Conservation (phyloP, 1,139 yeast genomes). For the Arxiozyma slooffiae region DNA sequence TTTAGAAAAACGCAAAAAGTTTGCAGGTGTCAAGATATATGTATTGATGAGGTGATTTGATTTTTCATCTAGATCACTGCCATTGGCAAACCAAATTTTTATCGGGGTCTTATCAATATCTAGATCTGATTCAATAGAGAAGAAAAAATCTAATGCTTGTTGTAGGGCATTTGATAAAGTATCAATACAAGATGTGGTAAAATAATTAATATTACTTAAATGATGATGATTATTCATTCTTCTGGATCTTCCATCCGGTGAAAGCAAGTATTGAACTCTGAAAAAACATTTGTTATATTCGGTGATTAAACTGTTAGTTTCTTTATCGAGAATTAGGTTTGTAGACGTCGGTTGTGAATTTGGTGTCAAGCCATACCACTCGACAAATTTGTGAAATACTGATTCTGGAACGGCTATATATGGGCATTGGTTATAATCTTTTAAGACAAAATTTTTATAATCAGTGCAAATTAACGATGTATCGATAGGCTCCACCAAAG, state of each 20-base stretch:
- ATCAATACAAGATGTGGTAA: slow-evolving; percentile 18
- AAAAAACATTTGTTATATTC: slow-evolving; percentile 48
- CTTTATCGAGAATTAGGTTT: slow-evolving; percentile 34
- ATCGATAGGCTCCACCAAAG: slow-evolving; percentile 32
- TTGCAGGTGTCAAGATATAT: slow-evolving; percentile 25
- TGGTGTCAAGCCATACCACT: slow-evolving; percentile 47
- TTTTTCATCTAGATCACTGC: slow-evolving; percentile 8
- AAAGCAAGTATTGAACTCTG: slow-evolving; percentile 40
- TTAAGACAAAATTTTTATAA: slow-evolving; percentile 28
- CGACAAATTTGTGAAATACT: slow-evolving; percentile 37
- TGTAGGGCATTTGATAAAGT: slow-evolving; percentile 17
- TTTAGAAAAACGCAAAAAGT: slow-evolving; percentile 22
- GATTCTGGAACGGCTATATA: slow-evolving; percentile 34
- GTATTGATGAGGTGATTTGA: slow-evolving; percentile 8
- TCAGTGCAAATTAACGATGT: slow-evolving; percentile 28
- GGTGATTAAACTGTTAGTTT: slow-evolving; percentile 36
- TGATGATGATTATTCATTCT: slow-evolving; percentile 18
- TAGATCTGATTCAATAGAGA: slow-evolving; percentile 16
- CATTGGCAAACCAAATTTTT: slow-evolving; percentile 29
- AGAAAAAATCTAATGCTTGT: slow-evolving; percentile 21
- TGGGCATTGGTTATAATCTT: slow-evolving; percentile 27
- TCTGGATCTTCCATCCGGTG: slow-evolving; percentile 13
- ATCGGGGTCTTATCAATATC: slow-evolving; percentile 18
- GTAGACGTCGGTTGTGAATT: slow-evolving; percentile 40
- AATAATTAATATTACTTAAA: slow-evolving; percentile 13